Base-by-base conservation (phyloP, 805 yeast species). In the Priceomyces medius region DNA sequence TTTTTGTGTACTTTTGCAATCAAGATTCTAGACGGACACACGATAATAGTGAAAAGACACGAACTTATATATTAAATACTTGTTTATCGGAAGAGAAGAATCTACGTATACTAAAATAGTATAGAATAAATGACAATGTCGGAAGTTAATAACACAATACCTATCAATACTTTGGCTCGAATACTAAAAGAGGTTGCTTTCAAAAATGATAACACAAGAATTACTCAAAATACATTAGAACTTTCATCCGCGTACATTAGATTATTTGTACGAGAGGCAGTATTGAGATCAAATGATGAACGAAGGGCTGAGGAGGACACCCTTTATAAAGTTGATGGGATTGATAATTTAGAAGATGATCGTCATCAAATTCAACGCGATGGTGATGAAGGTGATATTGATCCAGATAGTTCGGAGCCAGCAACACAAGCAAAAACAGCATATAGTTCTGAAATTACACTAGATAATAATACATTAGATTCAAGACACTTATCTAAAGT, bases 191-290 rank as follows among this genome's bases (percentile, higher is more conserved):
- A 74, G 3, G 68, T 71, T 3, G 67, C 80, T 2, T 80, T 79
- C 53, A 66, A 69, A 37, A 62, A 71, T 32, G 56, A 59, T 1
- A 61, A 69, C 20, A 76, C 83, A 0, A 60, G 73, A 16, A 73
- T 80, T 32, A 66, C 81, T 0, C 60, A 68, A 21, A 72, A 70
- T 21, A 67, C 84, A 0, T 54, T 81, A 9, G 72, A 72, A 32
- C 56, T 78, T 12, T 68, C 79, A 2, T 57, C 80, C 1, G 83
- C 79, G 50, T 81, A 81, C 53, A 66, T 79, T 14, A 59, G 73
- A 31, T 62, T 80, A 53, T 81, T 81, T 51, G 71, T 81, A 12
- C 68, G 71, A 35, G 87, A 81, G 54, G 85, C 85, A 0, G 67
- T 80, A 2, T 52, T 73, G 5, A 53, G 87, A 43, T 73, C 85